Evolutionary conservation across 768 basidiomycete genomes (phyloP).

Genomic region (Trametes meyenii): DNA sequence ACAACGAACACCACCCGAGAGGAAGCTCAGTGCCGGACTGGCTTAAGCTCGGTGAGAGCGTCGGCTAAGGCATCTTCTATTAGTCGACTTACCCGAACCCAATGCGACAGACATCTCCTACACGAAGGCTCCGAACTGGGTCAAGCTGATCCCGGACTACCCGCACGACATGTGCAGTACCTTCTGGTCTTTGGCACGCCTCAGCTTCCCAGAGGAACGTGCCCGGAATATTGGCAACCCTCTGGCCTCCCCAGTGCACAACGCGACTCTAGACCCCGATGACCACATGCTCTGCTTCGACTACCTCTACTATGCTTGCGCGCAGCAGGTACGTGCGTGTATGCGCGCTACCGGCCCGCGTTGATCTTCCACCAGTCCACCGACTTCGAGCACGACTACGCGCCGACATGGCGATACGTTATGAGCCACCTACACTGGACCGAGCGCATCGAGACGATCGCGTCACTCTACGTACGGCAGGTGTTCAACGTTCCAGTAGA

Average conservation of each 20-base stretch:
- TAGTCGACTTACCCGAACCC: background rate
- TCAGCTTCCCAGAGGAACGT: conserved; percentile 38
- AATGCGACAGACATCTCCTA: conserved; percentile 39
- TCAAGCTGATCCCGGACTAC: conserved; percentile 36
- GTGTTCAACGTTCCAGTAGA: conserved; percentile 32
- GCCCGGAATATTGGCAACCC: conserved; percentile 29
- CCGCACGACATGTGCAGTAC: conserved; percentile 37
- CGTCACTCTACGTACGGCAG: conserved; percentile 34
- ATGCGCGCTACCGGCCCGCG: conserved; percentile 1
- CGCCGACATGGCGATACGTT: conserved; percentile 42
- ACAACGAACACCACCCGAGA: conserved; percentile 31
- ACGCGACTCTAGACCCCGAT: conserved; percentile 36
- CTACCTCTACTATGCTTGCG: conserved; percentile 44
- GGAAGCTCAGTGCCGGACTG: conserved; percentile 30
- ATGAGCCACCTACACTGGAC: conserved; percentile 40
- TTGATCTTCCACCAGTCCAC: conserved; percentile 25
- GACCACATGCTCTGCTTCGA: conserved; percentile 46
- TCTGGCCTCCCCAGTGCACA: conserved; percentile 32
- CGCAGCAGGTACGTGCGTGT: conserved; percentile 28
- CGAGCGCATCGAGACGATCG: conserved; percentile 33
- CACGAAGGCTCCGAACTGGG: conserved; percentile 37
- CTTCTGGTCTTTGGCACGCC: conserved; percentile 37
- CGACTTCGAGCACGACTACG: conserved; percentile 36
- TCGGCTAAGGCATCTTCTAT: background rate
- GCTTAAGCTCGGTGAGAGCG: conserved; percentile 36